Percentiles rank a stretch among this genome's conserved stretches.
Conservation (phyloP, 768 basidiomycete species). For the Ephemerocybe angulata region DNA sequence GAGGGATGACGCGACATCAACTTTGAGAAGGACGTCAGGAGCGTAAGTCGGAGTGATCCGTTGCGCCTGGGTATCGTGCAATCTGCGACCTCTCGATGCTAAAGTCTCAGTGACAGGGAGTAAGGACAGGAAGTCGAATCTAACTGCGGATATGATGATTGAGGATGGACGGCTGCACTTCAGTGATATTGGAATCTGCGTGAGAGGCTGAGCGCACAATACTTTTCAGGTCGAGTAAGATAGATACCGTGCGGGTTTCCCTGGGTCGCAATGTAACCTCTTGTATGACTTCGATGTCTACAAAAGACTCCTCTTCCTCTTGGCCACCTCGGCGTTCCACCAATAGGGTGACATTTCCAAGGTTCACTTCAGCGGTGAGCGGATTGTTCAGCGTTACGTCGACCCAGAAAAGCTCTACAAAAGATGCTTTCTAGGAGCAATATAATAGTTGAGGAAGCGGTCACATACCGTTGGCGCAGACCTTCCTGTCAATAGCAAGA, state of each 20-base stretch:
- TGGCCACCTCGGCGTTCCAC: constrained; percentile 38
- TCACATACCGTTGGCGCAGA: constrained; percentile 57
- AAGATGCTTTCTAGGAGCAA: neutral
- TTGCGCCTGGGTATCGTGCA: constrained; percentile 73
- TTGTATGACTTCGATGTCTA: constrained; percentile 57
- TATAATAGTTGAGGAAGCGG: neutral
- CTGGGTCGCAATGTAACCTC: constrained; percentile 60
- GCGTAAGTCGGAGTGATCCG: constrained; percentile 68
- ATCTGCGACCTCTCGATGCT: constrained; percentile 64
- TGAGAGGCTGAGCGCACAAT: neutral
- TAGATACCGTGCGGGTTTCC: constrained; percentile 61
- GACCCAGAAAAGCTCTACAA: constrained; percentile 71
- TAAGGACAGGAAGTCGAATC: constrained; percentile 70
- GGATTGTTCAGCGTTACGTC: constrained; percentile 71
- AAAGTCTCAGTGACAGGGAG: constrained; percentile 67
- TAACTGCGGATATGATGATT: constrained; percentile 53
- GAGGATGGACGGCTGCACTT: constrained; percentile 48
- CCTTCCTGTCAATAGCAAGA: constrained; percentile 54
- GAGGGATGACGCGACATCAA: constrained; percentile 60
- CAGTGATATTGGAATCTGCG: constrained; percentile 63
- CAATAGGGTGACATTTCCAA: constrained; percentile 57
- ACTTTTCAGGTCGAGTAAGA: neutral
- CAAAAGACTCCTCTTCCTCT: constrained; percentile 29
- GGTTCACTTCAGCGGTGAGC: constrained; percentile 65
- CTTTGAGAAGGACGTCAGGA: constrained; percentile 55